Evolutionary conservation across 1,139 yeast genomes (phyloP), one percentile per base, ranked within the genome.

Genomic region (Eremothecium gossypii): DNA sequence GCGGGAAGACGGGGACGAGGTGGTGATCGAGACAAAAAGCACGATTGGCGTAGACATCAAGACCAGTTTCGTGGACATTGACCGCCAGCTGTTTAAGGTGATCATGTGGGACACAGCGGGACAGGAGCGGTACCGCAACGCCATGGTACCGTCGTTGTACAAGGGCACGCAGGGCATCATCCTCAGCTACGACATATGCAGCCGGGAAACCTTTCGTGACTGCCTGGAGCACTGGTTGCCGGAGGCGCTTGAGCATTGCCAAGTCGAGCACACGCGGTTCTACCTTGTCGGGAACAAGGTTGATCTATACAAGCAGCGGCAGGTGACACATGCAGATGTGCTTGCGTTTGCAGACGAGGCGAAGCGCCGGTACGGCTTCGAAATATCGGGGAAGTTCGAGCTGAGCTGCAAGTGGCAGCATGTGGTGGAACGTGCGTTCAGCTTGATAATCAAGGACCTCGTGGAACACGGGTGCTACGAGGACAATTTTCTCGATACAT

Each of bases 31-130:
- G 13, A 59, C 64, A 4, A 61, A 59, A 43, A 58, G 69, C 3
- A 78, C 85, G 2, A 76, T 79, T 39, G 85, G 85, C 7, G 76
- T 79, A 29, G 84, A 79, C 53, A 73, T 79, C 47, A 72, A 77
- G 52, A 74, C 77, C 41, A 75, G 76, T 51, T 67, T 79, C 12
- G 74, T 77, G 64, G 77, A 76, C 54, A 68, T 79, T 38, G 83
- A 78, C 53, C 79, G 77, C 60, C 70, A 63, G 64, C 76, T 52
- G 64, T 77, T 56, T 64, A 80, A 60, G 67, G 63, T 69, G 55
- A 64, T 75, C 61, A 49, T 67, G 42, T 68, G 72, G 82, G 82
- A 76, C 53, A 76, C 82, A 9, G 82, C 82, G 2, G 82, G 82
- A 7, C 82, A 77, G 60, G 82, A 76, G 55, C 59, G 81, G 45